These are phyloP conservation scores for Rhizopogon vesiculosus DNA, from an alignment of 768 basidiomycete species.

Conservation along the genomic window DNA sequence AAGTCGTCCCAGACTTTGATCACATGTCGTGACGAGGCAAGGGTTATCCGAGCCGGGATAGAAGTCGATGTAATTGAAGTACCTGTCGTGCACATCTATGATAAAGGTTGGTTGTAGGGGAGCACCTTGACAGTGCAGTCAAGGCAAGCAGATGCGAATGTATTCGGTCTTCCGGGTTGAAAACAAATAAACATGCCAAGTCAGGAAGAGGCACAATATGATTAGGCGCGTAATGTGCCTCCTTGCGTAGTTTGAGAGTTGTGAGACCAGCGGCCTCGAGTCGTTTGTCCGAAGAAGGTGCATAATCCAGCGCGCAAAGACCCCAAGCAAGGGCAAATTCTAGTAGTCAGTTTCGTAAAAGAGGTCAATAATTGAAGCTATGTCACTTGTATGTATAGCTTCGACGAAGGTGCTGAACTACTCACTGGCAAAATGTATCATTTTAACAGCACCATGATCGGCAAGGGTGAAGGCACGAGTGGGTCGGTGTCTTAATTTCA, in stretches of 20 bases:
- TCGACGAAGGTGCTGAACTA: slow-evolving; percentile 17
- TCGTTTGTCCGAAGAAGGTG: slow-evolving; percentile 30
- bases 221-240: slow-evolving; percentile 21
- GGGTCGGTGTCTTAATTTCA: too few species aligned
- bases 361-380: slow-evolving; percentile 1
- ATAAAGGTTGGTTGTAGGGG: slow-evolving; percentile 89
- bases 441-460: too few species aligned
- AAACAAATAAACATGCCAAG: slow-evolving; percentile 49
- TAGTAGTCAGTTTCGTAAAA: slow-evolving; percentile 31
- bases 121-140: slow-evolving; percentile 99
- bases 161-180: slow-evolving; percentile 96
- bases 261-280: slow-evolving; percentile 18
- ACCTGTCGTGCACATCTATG: slow-evolving; percentile 97
- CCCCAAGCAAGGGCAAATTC: slow-evolving; percentile 52
- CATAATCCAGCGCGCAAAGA: slow-evolving; percentile 44
- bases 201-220: slow-evolving; percentile 43
- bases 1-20: slow-evolving; percentile 99
- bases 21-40: slow-evolving; percentile 92
- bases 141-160: slow-evolving; percentile 95
- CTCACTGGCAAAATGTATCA: not conserved
- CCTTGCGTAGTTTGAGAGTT: slow-evolving; percentile 9
- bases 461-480: too few species aligned
- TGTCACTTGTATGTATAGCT: slow-evolving; percentile 1
- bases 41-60: slow-evolving; percentile 97
- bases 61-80: slow-evolving; percentile 98